Conservation (phyloP, 352 stramenopile species). For the Phytopythium mirpurense region DNA sequence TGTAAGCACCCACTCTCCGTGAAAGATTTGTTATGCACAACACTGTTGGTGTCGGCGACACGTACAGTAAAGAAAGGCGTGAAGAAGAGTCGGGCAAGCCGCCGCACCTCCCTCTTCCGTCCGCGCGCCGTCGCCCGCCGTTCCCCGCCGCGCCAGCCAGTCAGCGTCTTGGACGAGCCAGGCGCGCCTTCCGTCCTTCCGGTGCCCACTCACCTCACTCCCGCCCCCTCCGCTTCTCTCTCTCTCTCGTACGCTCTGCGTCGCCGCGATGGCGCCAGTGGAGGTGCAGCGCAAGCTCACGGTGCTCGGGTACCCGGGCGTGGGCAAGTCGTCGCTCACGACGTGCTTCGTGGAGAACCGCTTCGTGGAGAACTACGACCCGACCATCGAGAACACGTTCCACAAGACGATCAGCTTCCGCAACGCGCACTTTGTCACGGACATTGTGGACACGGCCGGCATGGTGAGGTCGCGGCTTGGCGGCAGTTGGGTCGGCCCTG, state of each 20-base stretch:
- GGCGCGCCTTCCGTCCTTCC: too few relatives aligned
- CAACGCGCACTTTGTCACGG: conserved; percentile 95
- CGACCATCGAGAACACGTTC: conserved; percentile 96
- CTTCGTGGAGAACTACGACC: conserved; percentile 92
- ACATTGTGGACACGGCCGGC: conserved; percentile 96
- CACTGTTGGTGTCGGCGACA: too few relatives aligned
- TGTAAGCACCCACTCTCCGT: too few relatives aligned
- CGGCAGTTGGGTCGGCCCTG: too few relatives aligned
- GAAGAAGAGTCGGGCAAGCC: conserved; percentile 3
- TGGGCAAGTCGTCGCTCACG: conserved; percentile 94
- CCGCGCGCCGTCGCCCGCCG: too few relatives aligned
- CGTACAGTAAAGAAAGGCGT: conserved; percentile 1
- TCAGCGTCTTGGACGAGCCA: too few relatives aligned
- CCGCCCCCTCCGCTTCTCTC: neutral
- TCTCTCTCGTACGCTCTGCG: too few relatives aligned
- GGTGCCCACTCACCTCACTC: neutral
- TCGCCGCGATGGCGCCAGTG: conserved; percentile 38
- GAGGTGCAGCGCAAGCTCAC: conserved; percentile 95
- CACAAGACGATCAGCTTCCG: conserved; percentile 95
- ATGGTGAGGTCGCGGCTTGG: too few relatives aligned
- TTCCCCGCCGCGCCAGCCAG: neutral
- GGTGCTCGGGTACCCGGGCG: conserved; percentile 91
- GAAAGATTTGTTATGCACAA: too few relatives aligned
- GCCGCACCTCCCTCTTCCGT: neutral
- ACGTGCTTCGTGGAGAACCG: conserved; percentile 94